phyloP scores from a whole-genome alignment of 2,329 filamentous ascomycete species.

The Xylariaceae sp. region DNA sequence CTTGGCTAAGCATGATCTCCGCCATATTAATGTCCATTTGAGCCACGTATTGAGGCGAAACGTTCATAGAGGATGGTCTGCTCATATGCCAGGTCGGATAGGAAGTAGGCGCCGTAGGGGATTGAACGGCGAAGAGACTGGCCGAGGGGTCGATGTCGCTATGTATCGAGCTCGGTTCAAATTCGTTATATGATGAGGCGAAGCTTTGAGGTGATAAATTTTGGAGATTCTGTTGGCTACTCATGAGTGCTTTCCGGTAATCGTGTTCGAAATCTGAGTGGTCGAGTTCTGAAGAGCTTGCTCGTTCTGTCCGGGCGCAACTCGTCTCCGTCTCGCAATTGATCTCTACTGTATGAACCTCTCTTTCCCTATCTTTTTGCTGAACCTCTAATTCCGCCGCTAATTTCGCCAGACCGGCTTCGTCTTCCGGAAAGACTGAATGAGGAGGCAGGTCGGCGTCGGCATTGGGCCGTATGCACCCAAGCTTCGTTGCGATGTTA shows the following conservation, averaged over 20 bases:
- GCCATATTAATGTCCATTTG: slow-evolving; percentile 50
- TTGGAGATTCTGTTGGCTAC: slow-evolving; percentile 49
- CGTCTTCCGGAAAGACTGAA: slow-evolving; percentile 67
- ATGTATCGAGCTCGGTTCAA: slow-evolving; percentile 44
- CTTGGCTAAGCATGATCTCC: slow-evolving; percentile 56
- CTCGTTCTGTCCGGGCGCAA: slow-evolving; percentile 53
- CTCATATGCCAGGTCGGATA: slow-evolving; percentile 46
- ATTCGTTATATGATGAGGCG: slow-evolving; percentile 49
- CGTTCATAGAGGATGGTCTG: slow-evolving; percentile 44
- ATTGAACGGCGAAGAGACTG: slow-evolving; percentile 40
- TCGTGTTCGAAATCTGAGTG: slow-evolving; percentile 63
- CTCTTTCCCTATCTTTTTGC: slow-evolving; percentile 47
- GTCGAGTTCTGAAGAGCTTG: slow-evolving; percentile 62
- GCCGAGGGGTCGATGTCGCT: slow-evolving; percentile 39
- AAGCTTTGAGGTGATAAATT: slow-evolving; percentile 63
- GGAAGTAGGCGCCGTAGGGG: slow-evolving; percentile 38
- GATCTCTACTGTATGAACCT: slow-evolving; percentile 40
- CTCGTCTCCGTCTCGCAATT: slow-evolving; percentile 47
- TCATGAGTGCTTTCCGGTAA: slow-evolving; percentile 58
- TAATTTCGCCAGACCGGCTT: slow-evolving; percentile 62
- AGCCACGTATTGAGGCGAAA: slow-evolving; percentile 51
- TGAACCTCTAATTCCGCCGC: slow-evolving; percentile 61
- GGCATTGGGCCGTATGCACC: slow-evolving; percentile 67
- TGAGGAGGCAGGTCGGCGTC: slow-evolving; percentile 65
- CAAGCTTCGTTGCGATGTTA: slow-evolving; percentile 69